A percentile compares a stretch with the other conserved stretches of the same genome.
These are phyloP conservation scores for Pichia sp. DNA, from an alignment of 1,139 yeast species.

Conservation along the genomic window DNA sequence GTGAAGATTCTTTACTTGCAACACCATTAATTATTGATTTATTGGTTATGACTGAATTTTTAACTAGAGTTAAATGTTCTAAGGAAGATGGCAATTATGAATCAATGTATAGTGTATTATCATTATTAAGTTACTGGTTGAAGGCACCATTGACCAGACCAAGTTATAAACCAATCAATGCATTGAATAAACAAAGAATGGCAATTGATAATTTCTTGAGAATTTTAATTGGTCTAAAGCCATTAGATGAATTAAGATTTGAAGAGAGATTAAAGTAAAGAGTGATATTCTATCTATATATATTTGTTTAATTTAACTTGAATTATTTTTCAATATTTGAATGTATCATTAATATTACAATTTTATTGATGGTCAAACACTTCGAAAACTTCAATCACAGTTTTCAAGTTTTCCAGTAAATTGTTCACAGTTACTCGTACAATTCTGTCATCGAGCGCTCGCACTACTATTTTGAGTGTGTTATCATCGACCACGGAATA, in stretches of 20 bases:
- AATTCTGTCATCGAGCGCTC: slow-evolving; percentile 55
- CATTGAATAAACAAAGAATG: slow-evolving; percentile 88
- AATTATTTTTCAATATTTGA: background rate
- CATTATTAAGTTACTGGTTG: slow-evolving; percentile 90
- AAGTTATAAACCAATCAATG: slow-evolving; percentile 86
- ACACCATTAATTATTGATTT: slow-evolving; percentile 91
- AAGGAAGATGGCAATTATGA: slow-evolving; percentile 44
- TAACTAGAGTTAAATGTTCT: slow-evolving; percentile 77
- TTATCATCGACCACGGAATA: slow-evolving; percentile 2
- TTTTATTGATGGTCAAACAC: too few species aligned
- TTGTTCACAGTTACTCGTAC: slow-evolving; percentile 66
- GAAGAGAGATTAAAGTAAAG: slow-evolving; percentile 69
- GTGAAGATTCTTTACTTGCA: slow-evolving; percentile 93
- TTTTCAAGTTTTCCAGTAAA: slow-evolving; percentile 55
- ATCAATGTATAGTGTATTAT: slow-evolving; percentile 74
- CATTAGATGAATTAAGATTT: slow-evolving; percentile 85
- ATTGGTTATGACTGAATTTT: slow-evolving; percentile 83
- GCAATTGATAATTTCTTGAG: slow-evolving; percentile 89
- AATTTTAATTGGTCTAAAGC: slow-evolving; percentile 82
- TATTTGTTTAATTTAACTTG: background rate
- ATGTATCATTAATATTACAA: too few species aligned
- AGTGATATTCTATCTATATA: background rate
- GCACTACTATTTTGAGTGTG: slow-evolving; percentile 37
- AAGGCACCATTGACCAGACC: slow-evolving; percentile 93
- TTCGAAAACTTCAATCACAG: slow-evolving; percentile 61